phyloP scores from a whole-genome alignment of 305 asterid species.

The Fraxinus latifolia region DNA sequence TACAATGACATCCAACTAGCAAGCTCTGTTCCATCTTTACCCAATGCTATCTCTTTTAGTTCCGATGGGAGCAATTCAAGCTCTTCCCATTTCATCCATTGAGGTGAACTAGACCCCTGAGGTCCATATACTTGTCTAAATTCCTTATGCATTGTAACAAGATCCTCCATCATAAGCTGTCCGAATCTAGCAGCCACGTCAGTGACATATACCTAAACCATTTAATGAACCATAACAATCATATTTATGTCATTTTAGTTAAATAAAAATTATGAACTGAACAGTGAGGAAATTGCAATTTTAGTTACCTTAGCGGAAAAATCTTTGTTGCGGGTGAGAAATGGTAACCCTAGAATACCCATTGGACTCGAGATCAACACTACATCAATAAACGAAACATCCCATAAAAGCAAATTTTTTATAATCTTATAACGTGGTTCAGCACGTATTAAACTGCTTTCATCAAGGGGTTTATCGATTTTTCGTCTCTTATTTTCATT shows the following conservation, averaged over 20 bases:
- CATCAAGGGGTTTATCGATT: conserved; percentile 34
- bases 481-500: conserved; percentile 29
- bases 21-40: conserved; percentile 58
- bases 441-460: conserved; percentile 52
- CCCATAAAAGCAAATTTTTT: conserved; percentile 57
- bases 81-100: conserved; percentile 85
- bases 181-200: conserved; percentile 80
- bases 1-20: conserved; percentile 68
- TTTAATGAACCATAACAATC: conserved; percentile 15
- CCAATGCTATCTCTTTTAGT: conserved; percentile 49
- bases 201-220: conserved; percentile 69
- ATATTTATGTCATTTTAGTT: not conserved
- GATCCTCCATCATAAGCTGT: conserved; percentile 77
- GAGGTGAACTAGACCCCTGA: conserved; percentile 47
- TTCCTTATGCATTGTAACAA: conserved; percentile 72
- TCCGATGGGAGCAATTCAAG: conserved; percentile 66
- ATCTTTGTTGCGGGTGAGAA: conserved; percentile 56
- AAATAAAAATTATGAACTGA: conserved; percentile 9
- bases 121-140: conserved; percentile 72
- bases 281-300: not conserved
- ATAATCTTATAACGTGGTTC: conserved; percentile 68
- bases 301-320: conserved; percentile 66
- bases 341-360: conserved; percentile 86
- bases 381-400: conserved; percentile 58
- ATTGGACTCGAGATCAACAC: conserved; percentile 72